Base-by-base conservation (phyloP, 306 rosid genomes). In the Cercis canadensis region DNA sequence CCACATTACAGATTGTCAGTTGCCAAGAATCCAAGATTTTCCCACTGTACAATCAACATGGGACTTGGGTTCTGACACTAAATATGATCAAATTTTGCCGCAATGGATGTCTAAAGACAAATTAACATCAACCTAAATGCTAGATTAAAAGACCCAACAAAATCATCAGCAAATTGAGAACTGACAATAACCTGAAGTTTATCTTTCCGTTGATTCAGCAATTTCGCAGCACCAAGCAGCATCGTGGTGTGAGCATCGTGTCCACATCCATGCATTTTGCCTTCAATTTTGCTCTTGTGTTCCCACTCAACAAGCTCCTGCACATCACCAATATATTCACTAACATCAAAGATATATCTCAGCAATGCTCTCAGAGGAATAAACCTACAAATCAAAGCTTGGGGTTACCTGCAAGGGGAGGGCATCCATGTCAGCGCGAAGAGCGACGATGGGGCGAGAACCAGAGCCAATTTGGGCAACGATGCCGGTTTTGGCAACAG, bases 301-400 rank as follows among this genome's bases (percentile, higher is more conserved):
- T 85, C 87, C 92, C 96, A 87, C 45, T 87, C 89, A 73, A 78
- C 93, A 75, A 87, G 90, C 80, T 87, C 96, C 93, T 90, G 29
- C 29, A 24, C 29, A 65, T 4, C 1, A 37, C 43, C 43, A 37
- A 6, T 5, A 6, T 37, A 37, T 5, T 37, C 43, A 58, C 13
- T 69, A 80, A 11, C 76, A 82, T 41, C 85, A 75, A 50, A 66
- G 1, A 46, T 32, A 34, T 10, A 21, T 13, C 15, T 18, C 46
- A 15, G 80, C 84, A 57, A 83, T 76, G 31, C 67, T 24, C 0
- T 84, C 82, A 24, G 47, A 32, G 5, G 44, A 62, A 61, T 34
- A 19, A 50, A 62, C 17, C 24, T 17, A 1, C 16, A n/a, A 76
- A 16, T 16, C 6, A 55, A 62, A 1, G 29, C 47, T 0, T 15